Evolutionary conservation across 345 rosid genomes (phyloP).

Genomic region (Excoecaria agallocha): DNA sequence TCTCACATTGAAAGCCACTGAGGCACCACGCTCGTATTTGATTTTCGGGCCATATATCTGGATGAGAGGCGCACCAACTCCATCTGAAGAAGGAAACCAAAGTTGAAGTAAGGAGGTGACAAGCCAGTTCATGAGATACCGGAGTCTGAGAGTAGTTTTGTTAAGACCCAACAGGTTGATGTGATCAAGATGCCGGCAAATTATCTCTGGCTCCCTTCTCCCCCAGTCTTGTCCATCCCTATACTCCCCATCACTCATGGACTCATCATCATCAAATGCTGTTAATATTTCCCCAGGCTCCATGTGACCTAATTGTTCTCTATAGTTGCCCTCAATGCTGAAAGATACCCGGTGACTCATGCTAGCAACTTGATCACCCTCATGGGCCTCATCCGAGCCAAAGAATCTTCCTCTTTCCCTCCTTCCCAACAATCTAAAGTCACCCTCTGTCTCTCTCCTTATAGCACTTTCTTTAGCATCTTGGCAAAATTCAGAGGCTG

Average conservation of each 20-base stretch:
- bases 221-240: conserved; percentile 66
- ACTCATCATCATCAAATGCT: conserved; percentile 50
- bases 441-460: conserved; percentile 68
- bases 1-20: conserved; percentile 60
- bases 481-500: conserved; percentile 31
- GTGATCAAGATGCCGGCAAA: conserved; percentile 74
- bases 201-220: conserved; percentile 70
- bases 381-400: conserved; percentile 45
- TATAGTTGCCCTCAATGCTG: conserved; percentile 40
- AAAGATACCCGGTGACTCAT: conserved; percentile 45
- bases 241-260: conserved; percentile 45
- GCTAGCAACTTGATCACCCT: conserved; percentile 42
- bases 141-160: conserved; percentile 65
- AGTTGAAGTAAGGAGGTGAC: conserved; percentile 82
- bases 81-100: conserved; percentile 44
- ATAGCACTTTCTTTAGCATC: conserved; percentile 55
- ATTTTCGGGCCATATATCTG: conserved; percentile 73
- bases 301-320: conserved; percentile 34
- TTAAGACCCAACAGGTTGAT: conserved; percentile 73
- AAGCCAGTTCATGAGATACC: conserved; percentile 81
- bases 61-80: conserved; percentile 45
- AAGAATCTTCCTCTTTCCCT: conserved; percentile 55
- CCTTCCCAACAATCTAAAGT: conserved; percentile 58
- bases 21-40: conserved; percentile 64
- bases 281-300: conserved; percentile 60